phyloP scores from a whole-genome alignment of 495 filamentous ascomycete species.

The Podospora bellae-mahoneyi region DNA sequence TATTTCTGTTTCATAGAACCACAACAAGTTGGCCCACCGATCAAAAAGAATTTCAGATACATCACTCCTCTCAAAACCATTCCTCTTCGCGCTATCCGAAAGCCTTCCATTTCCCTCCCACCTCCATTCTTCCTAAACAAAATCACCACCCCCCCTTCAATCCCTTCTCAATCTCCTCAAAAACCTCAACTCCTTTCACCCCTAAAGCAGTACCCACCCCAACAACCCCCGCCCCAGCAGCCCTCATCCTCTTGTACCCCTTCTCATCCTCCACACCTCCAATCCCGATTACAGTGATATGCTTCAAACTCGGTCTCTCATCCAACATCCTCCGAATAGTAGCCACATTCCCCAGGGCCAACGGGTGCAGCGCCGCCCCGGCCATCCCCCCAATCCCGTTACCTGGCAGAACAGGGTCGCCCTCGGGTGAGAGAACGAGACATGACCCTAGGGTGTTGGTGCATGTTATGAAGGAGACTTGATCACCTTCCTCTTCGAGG shows the following conservation, averaged over 20 bases:
- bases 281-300: conserved; percentile 59
- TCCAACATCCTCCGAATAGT: conserved; percentile 57
- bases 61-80: too few relatives aligned
- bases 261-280: conserved; percentile 61
- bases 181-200: conserved; percentile 55
- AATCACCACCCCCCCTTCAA: conserved; percentile 18
- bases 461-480: conserved; percentile 58
- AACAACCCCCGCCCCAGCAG: conserved; percentile 59
- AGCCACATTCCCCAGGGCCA: conserved; percentile 69
- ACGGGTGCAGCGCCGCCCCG: conserved; percentile 63
- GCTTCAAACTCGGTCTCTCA: conserved; percentile 33
- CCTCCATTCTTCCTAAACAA: neutral
- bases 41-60: too few relatives aligned
- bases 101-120: too few relatives aligned
- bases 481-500: neutral
- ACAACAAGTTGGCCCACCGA: too few relatives aligned
- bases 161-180: conserved; percentile 50
- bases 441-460: conserved; percentile 70
- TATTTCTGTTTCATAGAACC: too few relatives aligned
- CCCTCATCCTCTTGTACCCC: conserved; percentile 59
- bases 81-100: too few relatives aligned
- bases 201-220: conserved; percentile 64
- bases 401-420: conserved; percentile 39
- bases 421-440: conserved; percentile 43
- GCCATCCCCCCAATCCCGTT: conserved; percentile 63